Conservation (phyloP, 805 yeast species). For the Ogataea glucozyma region DNA sequence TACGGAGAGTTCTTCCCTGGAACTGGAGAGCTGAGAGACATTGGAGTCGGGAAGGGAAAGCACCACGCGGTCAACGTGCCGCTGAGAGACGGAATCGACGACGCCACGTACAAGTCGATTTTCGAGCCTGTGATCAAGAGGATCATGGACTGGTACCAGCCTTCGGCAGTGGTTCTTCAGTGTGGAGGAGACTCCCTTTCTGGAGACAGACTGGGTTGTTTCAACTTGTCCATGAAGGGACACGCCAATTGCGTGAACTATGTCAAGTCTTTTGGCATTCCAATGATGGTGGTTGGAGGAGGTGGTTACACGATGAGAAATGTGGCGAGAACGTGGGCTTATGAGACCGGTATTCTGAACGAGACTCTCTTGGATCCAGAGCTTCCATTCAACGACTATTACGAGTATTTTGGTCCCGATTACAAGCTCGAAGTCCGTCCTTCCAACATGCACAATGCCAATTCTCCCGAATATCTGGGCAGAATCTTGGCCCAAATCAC, state of each 20-base stretch:
- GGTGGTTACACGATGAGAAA: constrained; percentile 98
- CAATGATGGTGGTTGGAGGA: constrained; percentile 93
- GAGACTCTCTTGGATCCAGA: constrained; percentile 75
- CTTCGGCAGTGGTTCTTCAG: constrained; percentile 94
- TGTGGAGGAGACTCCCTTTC: constrained; percentile 98
- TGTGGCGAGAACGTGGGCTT: constrained; percentile 94
- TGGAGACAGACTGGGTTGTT: constrained; percentile 94
- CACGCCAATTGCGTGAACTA: constrained; percentile 95
- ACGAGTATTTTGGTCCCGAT: constrained; percentile 97
- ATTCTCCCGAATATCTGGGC: constrained; percentile 87
- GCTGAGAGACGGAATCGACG: constrained; percentile 90
- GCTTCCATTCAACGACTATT: constrained; percentile 91
- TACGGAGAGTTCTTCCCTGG: constrained; percentile 95
- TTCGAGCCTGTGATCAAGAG: constrained; percentile 85
- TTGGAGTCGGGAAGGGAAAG: constrained; percentile 83
- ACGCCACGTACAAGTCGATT: constrained; percentile 77
- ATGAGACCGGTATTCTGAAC: constrained; percentile 85
- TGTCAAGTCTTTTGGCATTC: constrained; percentile 82
- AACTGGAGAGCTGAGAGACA: constrained; percentile 82
- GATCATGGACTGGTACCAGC: constrained; percentile 84
- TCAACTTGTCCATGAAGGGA: constrained; percentile 88
- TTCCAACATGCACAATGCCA: constrained; percentile 94
- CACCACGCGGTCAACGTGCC: constrained; percentile 86
- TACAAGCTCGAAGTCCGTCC: constrained; percentile 93
- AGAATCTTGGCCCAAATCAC: constrained; percentile 77